Conservation (phyloP, 805 yeast species). For the Wickerhamiella kurtzmanii region DNA sequence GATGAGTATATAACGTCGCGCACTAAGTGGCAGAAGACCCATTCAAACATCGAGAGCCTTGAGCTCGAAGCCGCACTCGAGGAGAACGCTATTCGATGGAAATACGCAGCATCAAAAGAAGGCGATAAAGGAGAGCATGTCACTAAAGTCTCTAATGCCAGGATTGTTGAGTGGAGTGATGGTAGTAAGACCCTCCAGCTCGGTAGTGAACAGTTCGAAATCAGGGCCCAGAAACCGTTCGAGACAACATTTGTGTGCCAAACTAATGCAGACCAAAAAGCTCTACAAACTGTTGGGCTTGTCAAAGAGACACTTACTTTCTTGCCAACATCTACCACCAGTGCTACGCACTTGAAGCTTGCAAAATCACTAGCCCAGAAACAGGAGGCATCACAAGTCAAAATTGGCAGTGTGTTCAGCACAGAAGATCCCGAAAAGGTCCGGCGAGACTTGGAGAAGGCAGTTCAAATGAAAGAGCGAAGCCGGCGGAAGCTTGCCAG, state of each 20-base stretch:
- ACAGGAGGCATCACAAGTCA: conserved; percentile 18
- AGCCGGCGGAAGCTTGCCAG: conserved; percentile 32
- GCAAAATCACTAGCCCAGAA: conserved; percentile 34
- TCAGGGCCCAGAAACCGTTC: conserved; percentile 39
- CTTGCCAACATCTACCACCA: conserved; percentile 81
- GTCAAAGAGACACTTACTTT: conserved; percentile 56
- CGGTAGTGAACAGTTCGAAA: conserved; percentile 80
- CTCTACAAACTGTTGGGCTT: conserved; percentile 55
- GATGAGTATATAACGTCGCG: conserved; percentile 24
- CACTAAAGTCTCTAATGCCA: conserved; percentile 76
- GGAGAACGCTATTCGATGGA: conserved; percentile 87
- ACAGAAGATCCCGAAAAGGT: conserved; percentile 33
- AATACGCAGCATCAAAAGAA: conserved; percentile 39
- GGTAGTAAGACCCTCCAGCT: conserved; percentile 75
- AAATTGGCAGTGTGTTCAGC: conserved; percentile 28
- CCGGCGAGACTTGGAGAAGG: conserved; percentile 32
- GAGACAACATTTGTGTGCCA: conserved; percentile 61
- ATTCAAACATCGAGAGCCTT: conserved; percentile 12
- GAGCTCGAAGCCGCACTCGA: conserved; percentile 32
- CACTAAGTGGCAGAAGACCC: neutral
- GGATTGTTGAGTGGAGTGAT: conserved; percentile 87
- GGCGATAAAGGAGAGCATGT: conserved; percentile 46
- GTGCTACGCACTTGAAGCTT: conserved; percentile 67
- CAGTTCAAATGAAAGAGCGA: conserved; percentile 27
- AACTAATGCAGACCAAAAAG: conserved; percentile 56